Percentiles rank a stretch among this genome's conserved stretches.
These are phyloP conservation scores for Pezicula neosporulosa DNA, from an alignment of 2,329 filamentous ascomycete species.

Conservation along the genomic window DNA sequence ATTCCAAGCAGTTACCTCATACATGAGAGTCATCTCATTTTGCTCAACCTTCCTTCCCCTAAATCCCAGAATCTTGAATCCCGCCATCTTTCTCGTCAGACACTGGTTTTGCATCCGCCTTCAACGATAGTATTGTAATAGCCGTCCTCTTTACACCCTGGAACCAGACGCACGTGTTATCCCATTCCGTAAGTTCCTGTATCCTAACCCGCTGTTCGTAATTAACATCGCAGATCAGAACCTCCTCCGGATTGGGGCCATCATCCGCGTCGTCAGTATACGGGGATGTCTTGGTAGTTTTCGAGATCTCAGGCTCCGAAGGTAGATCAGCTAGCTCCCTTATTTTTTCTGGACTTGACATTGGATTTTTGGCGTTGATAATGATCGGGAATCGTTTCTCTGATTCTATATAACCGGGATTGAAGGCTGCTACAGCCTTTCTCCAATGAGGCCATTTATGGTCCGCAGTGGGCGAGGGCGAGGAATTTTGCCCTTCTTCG, in stretches of 20 bases:
- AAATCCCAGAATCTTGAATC: too few relatives aligned
- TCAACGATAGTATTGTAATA: not conserved
- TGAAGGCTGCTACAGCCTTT: not conserved
- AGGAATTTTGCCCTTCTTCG: not conserved
- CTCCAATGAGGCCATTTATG: not conserved
- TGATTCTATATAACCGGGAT: not conserved
- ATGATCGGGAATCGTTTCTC: not conserved
- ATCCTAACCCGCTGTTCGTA: not conserved
- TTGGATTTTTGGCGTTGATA: not conserved
- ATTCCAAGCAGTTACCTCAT: too few relatives aligned
- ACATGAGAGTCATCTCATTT: too few relatives aligned
- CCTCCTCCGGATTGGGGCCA: not conserved
- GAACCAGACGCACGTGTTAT: not conserved
- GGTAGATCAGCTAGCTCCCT: not conserved
- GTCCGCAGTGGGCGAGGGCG: not conserved
- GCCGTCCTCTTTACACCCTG: not conserved
- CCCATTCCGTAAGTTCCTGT: not conserved
- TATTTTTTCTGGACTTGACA: not conserved
- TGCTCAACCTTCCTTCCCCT: too few relatives aligned
- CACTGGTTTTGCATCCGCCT: too few relatives aligned
- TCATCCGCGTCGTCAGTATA: not conserved
- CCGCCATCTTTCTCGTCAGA: too few relatives aligned
- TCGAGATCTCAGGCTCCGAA: not conserved
- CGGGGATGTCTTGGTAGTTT: not conserved
- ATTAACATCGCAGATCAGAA: not conserved